phyloP scores from a whole-genome alignment of 441 rosid species.

The Euphorbia celastroides region DNA sequence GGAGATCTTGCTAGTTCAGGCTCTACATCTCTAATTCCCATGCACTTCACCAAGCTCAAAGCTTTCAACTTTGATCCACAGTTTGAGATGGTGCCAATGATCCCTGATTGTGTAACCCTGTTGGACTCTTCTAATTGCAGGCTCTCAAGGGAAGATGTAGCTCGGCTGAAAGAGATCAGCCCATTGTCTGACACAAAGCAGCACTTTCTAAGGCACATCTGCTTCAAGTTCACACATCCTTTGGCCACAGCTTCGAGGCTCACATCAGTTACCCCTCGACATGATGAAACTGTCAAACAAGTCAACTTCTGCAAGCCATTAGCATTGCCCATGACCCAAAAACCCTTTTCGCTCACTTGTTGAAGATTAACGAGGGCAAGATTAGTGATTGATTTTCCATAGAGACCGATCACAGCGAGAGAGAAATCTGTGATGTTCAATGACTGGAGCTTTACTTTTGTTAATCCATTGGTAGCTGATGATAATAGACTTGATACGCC shows the following conservation, averaged over 20 bases:
- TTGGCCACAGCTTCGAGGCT: constrained; percentile 73
- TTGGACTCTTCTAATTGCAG: constrained; percentile 83
- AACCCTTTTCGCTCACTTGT: constrained; percentile 84
- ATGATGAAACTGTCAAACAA: constrained; percentile 53
- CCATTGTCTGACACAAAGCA: constrained; percentile 78
- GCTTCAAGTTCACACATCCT: constrained; percentile 71
- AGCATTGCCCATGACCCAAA: constrained; percentile 98
- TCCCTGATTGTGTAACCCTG: constrained; percentile 61
- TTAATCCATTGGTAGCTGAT: constrained; percentile 48
- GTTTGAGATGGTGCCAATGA: constrained; percentile 51
- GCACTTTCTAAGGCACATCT: constrained; percentile 68
- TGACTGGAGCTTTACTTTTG: constrained; percentile 75
- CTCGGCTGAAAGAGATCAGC: constrained; percentile 55
- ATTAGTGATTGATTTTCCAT: constrained; percentile 57
- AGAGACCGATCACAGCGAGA: constrained; percentile 88
- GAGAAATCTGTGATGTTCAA: constrained; percentile 78
- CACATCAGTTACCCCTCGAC: constrained; percentile 76
- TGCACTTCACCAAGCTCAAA: constrained; percentile 62
- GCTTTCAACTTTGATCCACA: constrained; percentile 54
- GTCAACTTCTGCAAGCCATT: constrained; percentile 57
- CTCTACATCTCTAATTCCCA: constrained; percentile 62
- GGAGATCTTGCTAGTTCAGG: constrained; percentile 34
- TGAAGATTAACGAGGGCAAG: constrained; percentile 62
- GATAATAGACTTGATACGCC: constrained; percentile 75
- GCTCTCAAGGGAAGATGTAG: constrained; percentile 66